These are phyloP conservation scores for Quercus rubra DNA, from an alignment of 306 rosid genomes.

Conservation along the genomic window DNA sequence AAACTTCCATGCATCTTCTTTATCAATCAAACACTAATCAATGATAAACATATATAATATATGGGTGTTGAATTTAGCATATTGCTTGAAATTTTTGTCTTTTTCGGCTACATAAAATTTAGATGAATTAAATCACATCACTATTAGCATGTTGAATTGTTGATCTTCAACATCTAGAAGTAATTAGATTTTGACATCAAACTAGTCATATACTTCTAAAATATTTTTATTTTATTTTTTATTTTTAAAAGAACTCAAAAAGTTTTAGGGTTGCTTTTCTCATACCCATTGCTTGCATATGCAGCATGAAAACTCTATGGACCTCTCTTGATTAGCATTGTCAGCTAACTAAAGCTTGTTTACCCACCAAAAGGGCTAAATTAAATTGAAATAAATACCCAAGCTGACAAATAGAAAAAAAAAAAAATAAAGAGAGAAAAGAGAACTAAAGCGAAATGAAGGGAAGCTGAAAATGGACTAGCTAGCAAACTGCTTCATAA, in stretches of 20 bases:
- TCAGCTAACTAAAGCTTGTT: slow-evolving; percentile 35
- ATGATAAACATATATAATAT: not conserved
- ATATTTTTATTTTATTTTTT: not conserved
- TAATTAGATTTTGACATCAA: not conserved
- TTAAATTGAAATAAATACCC: not conserved
- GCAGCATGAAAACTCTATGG: slow-evolving; percentile 37
- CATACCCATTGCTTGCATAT: slow-evolving; percentile 51
- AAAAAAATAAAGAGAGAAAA: not conserved
- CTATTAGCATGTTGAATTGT: no score
- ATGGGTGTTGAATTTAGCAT: not conserved
- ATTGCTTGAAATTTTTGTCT: not conserved
- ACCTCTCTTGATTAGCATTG: slow-evolving; percentile 32
- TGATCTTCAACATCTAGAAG: not conserved
- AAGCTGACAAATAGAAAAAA: not conserved
- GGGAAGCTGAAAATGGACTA: slow-evolving; percentile 23
- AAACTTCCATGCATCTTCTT: slow-evolving; percentile 11
- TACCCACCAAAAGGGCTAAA: slow-evolving; percentile 20
- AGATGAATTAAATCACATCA: no score
- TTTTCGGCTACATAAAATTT: not conserved
- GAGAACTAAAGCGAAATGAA: not conserved
- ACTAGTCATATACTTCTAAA: not conserved
- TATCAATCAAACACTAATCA: not conserved
- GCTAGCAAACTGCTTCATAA: slow-evolving; percentile 15
- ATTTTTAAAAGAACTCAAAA: not conserved
- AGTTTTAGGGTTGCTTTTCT: slow-evolving; percentile 25